Evolutionary conservation across 345 rosid species (phyloP).

Genomic region (Laguncularia racemosa): DNA sequence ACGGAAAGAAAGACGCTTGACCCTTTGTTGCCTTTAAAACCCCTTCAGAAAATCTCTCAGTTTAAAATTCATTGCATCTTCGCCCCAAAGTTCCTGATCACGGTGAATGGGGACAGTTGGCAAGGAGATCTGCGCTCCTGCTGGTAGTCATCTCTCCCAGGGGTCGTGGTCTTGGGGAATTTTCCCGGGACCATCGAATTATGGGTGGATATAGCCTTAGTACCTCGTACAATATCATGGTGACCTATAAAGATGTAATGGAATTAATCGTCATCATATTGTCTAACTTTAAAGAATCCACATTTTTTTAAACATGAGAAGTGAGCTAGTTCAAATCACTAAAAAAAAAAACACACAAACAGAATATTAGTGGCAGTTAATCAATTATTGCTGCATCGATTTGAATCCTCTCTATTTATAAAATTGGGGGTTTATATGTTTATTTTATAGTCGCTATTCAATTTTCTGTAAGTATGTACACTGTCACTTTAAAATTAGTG

Average conservation of each 20-base stretch:
- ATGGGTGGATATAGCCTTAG: conserved; percentile 10
- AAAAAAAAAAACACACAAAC: background rate
- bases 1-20: conserved; percentile 7
- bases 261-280: background rate
- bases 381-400: too few species aligned
- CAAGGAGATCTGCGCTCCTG: background rate
- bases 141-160: conserved; percentile 9
- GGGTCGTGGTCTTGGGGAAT: conserved; percentile 2
- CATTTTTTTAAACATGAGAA: background rate
- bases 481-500: too few species aligned
- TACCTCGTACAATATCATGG: conserved; percentile 17
- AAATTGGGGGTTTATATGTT: too few species aligned
- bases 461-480: too few species aligned
- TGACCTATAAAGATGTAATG: conserved; percentile 5
- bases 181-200: background rate
- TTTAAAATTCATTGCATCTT: conserved; percentile 13
- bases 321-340: background rate
- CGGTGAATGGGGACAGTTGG: conserved; percentile 10
- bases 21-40: conserved; percentile 6
- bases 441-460: too few species aligned
- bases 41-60: conserved; percentile 9
- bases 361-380: background rate
- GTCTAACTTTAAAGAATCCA: too few species aligned
- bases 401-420: too few species aligned
- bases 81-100: conserved; percentile 8